phyloP scores from a whole-genome alignment of 352 stramenopile genomes.

The Halophytophthora batemanensis region DNA sequence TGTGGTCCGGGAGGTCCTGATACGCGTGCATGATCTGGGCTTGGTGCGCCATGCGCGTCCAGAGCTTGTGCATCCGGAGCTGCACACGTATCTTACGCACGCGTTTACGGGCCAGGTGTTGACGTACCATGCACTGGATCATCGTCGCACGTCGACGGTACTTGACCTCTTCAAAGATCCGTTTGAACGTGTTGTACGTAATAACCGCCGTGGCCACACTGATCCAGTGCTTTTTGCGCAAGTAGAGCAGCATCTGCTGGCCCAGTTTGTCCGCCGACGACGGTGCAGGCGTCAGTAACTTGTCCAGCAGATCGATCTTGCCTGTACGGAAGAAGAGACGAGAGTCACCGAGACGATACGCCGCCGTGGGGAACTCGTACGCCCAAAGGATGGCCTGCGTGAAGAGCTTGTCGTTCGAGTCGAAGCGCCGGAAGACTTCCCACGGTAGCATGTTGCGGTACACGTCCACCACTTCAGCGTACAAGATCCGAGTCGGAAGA shows the following conservation, averaged over 20 bases:
- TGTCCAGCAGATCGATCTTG: conserved; percentile 84
- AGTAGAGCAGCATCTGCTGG: conserved; percentile 51
- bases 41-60: conserved; percentile 61
- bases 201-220: conserved; percentile 61
- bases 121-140: conserved; percentile 80
- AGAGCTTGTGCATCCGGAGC: conserved; percentile 58
- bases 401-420: conserved; percentile 85
- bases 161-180: conserved; percentile 67
- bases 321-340: conserved; percentile 84
- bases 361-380: conserved; percentile 70
- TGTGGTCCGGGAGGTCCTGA: conserved; percentile 75
- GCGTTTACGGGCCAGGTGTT: conserved; percentile 69
- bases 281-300: conserved; percentile 54
- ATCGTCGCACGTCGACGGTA: conserved; percentile 65
- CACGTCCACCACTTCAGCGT: conserved; percentile 81
- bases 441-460: conserved; percentile 69
- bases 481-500: conserved; percentile 81
- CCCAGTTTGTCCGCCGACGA: conserved; percentile 24
- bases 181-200: conserved; percentile 68
- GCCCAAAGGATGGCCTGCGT: conserved; percentile 79
- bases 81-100: conserved; percentile 56
- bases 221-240: conserved; percentile 82
- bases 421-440: conserved; percentile 67
- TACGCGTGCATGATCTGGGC: conserved; percentile 77
- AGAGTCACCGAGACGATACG: conserved; percentile 78